Base-by-base conservation (phyloP, 306 rosid species). In the Comarum palustre region DNA sequence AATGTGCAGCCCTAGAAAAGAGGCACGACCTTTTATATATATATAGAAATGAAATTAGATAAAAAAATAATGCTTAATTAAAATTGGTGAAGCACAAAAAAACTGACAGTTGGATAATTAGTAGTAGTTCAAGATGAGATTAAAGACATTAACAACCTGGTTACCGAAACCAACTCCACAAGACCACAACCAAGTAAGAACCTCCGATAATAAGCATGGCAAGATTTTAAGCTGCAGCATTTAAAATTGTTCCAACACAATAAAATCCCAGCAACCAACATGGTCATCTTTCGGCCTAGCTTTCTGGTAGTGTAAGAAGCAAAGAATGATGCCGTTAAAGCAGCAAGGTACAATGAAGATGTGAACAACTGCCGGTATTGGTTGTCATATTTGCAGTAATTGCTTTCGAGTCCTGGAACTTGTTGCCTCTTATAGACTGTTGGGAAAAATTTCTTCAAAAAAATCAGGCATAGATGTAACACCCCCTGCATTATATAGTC, bases 401-500 rank as follows among this genome's bases (percentile, higher is more conserved):
- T 80, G 47, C 79, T 80, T 12, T 80, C 73, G 1, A 45, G 51
- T 6, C 42, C 34, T 2, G 63, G 34, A 64, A 71, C 72, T 14
- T 42, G 24, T 19, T 75, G 79, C 20, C 46, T 62, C 46, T 64
- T 47, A 36, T 74, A 80, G 4, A 80, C 79, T 0, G 2, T 54
- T 10, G 83, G 83, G 8, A 80, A 80, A 64, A 80, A 80, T 12
- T 75, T 62, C 46, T 64, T 52, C 19, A 80, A 32, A 47, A 47
- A 80, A 80, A 20, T 77, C 61, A 1, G 79, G 73, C 83, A 80
- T 80, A 20, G 83, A 68, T 61, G 83, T 80, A 68, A 80, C 83
- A 6, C 83, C 83, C 42, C 82, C 79, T 70, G 74, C 73, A 67
- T 60, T 4, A 60, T 14, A 2, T 42, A 4, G 36, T 27, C n/a